Conservation (phyloP, 2,329 filamentous ascomycete genomes). For the Fusarium dimerum region DNA sequence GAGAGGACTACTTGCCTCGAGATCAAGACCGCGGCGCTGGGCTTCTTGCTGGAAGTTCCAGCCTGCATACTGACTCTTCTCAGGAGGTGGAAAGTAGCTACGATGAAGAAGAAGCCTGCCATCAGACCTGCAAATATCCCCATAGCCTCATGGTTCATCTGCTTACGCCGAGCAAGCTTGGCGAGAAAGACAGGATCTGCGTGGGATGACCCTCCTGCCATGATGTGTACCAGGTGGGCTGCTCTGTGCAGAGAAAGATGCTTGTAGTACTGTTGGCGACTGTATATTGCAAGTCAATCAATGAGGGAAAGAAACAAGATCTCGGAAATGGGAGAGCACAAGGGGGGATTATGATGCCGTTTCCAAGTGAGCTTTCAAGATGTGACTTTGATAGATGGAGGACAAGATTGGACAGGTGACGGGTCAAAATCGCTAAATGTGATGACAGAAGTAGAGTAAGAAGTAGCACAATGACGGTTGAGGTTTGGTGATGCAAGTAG, state of each 20-base stretch:
- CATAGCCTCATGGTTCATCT: conserved; percentile 30
- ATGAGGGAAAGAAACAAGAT: background rate
- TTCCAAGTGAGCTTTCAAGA: background rate
- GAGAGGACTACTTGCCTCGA: conserved; percentile 16
- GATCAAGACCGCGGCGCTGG: conserved; percentile 5
- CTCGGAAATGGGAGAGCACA: background rate
- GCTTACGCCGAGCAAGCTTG: conserved; percentile 23
- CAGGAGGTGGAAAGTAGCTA: conserved; percentile 14
- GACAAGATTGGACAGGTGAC: background rate
- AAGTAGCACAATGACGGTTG: background rate
- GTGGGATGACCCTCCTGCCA: conserved; percentile 15
- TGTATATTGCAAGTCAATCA: background rate
- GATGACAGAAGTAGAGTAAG: background rate
- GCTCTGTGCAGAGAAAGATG: background rate
- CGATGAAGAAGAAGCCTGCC: conserved; percentile 11
- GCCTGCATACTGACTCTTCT: conserved; percentile 11
- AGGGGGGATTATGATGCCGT: background rate
- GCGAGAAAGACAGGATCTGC: conserved; percentile 19
- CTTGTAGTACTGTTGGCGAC: background rate
- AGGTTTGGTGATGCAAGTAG: background rate
- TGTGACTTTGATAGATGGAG: background rate
- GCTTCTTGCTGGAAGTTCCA: conserved; percentile 11
- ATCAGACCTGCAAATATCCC: conserved; percentile 22
- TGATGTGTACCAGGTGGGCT: conserved; percentile 4
- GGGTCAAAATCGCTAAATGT: background rate